phyloP scores from a whole-genome alignment of 208 protist species.

The Plasmodiophora brassicae region DNA sequence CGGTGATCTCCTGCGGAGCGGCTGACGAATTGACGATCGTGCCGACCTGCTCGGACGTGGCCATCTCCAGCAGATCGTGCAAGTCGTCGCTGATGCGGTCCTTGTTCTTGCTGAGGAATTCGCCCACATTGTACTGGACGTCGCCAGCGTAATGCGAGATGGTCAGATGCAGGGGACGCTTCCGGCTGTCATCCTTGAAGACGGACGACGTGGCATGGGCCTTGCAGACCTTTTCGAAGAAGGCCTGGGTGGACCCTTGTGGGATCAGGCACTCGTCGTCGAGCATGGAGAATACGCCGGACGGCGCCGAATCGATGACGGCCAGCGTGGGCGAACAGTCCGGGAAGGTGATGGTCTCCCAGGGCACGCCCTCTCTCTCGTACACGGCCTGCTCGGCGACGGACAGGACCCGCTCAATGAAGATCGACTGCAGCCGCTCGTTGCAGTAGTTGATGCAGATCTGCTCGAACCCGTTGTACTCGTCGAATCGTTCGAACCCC shows the following conservation, averaged over 20 bases:
- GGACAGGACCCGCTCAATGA: conserved; percentile 36
- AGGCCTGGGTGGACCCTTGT: background rate
- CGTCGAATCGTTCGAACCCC: conserved; percentile 33
- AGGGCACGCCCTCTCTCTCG: conserved; percentile 32
- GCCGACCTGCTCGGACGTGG: background rate
- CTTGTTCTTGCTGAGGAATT: conserved; percentile 42
- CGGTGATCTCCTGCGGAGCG: background rate
- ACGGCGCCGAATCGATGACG: conserved; percentile 7
- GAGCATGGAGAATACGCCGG: background rate
- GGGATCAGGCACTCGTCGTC: conserved; percentile 27
- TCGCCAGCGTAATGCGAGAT: background rate
- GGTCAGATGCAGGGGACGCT: background rate
- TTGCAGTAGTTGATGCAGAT: conserved; percentile 89
- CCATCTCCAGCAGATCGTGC: conserved; percentile 7
- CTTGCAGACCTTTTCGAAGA: background rate
- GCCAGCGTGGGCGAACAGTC: conserved; percentile 22
- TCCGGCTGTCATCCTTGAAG: background rate
- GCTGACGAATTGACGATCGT: background rate
- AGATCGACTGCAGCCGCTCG: conserved; percentile 58
- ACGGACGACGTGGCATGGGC: background rate
- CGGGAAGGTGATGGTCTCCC: conserved; percentile 21
- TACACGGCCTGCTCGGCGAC: conserved; percentile 29
- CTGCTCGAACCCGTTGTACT: conserved; percentile 83
- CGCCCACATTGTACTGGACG: conserved; percentile 35
- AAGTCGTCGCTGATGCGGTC: conserved; percentile 34